Conservation (phyloP, 2,329 filamentous ascomycete species). For the Talaromyces marneffei region DNA sequence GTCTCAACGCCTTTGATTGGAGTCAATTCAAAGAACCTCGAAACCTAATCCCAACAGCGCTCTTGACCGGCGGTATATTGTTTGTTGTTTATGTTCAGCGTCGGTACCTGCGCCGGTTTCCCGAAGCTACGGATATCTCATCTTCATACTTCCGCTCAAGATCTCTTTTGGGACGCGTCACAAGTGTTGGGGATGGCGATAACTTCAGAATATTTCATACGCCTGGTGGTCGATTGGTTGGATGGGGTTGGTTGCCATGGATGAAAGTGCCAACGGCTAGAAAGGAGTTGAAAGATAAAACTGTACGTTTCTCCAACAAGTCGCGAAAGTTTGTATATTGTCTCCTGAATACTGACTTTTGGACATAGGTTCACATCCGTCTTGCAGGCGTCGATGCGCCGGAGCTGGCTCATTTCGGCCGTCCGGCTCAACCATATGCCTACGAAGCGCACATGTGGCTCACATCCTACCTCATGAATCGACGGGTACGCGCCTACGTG, state of each 20-base stretch:
- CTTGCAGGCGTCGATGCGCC: constrained; percentile 91
- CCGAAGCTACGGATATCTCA: constrained; percentile 67
- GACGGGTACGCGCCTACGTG: constrained; percentile 73
- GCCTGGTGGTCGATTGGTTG: constrained; percentile 76
- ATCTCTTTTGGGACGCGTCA: constrained; percentile 78
- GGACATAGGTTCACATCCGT: constrained; percentile 66
- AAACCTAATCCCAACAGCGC: constrained; percentile 33
- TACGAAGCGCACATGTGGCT: constrained; percentile 79
- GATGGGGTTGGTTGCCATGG: constrained; percentile 84
- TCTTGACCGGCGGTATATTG: constrained; percentile 36
- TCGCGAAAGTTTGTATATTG: not conserved
- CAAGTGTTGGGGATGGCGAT: constrained; percentile 92
- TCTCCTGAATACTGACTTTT: not conserved
- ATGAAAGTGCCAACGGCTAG: constrained; percentile 64
- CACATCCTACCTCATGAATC: constrained; percentile 62
- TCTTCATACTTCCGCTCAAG: constrained; percentile 68
- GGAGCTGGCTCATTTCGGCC: constrained; percentile 86
- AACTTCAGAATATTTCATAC: constrained; percentile 94
- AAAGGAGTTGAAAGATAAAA: constrained; percentile 67
- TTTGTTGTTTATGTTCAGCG: constrained; percentile 32
- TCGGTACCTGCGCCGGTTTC: constrained; percentile 73
- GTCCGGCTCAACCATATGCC: constrained; percentile 75
- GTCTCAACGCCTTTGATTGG: constrained; percentile 40
- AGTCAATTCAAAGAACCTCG: constrained; percentile 31
- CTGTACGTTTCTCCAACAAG: constrained; percentile 49